Conservation (phyloP, 306 rosid species). For the Neltuma alba region DNA sequence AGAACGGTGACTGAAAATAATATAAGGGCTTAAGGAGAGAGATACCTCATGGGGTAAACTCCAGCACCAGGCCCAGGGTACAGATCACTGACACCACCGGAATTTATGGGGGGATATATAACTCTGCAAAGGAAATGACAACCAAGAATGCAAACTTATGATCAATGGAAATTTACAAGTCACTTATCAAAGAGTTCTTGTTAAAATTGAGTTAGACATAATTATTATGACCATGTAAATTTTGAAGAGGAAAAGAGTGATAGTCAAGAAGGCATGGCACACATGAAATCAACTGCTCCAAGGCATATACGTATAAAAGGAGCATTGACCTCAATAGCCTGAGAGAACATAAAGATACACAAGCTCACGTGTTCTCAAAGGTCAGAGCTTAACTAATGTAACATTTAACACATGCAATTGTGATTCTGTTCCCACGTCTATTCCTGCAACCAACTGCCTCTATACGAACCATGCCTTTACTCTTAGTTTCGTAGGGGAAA, state of each 20-base stretch:
- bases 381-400: not conserved
- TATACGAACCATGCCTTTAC: not conserved
- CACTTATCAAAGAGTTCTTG: not conserved
- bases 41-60: constrained; percentile 55
- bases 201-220: not conserved
- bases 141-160: not conserved
- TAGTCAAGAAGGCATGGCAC: not conserved
- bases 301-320: not conserved
- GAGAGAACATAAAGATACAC: not conserved
- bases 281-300: not conserved
- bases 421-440: not conserved
- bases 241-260: not conserved
- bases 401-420: not conserved
- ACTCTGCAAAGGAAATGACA: constrained; percentile 38
- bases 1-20: not conserved
- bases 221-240: not conserved
- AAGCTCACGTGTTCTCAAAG: not conserved
- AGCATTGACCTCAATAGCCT: not conserved
- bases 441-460: not conserved
- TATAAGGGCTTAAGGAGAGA: not conserved
- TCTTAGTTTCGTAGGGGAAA: not conserved
- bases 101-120: constrained; percentile 46
- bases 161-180: not conserved
- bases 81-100: constrained; percentile 53
- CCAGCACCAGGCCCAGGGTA: constrained; percentile 75